Conservation (phyloP, 768 basidiomycete genomes). For the Psilocybe azurescens region DNA sequence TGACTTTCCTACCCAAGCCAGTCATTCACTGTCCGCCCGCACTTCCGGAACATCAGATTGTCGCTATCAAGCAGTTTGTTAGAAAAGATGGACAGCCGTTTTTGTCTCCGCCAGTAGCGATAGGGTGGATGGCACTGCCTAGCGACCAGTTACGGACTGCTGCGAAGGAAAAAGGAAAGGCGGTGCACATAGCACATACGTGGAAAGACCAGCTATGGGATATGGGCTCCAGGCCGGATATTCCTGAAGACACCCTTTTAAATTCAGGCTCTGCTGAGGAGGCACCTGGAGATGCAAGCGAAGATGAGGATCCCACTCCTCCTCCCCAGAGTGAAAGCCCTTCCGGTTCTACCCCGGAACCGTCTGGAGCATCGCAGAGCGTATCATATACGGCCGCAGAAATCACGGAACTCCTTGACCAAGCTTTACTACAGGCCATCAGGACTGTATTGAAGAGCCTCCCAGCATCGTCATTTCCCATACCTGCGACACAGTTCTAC, state of each 20-base stretch:
- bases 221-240: conserved; percentile 66
- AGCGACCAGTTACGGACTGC: conserved; percentile 48
- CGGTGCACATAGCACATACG: conserved; percentile 71
- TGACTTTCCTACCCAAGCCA: conserved; percentile 42
- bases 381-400: conserved; percentile 45
- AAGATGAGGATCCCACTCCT: conserved; percentile 15
- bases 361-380: conserved; percentile 1
- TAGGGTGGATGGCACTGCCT: conserved; percentile 72
- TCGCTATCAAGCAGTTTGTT: conserved; percentile 62
- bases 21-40: conserved; percentile 59
- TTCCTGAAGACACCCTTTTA: conserved; percentile 49
- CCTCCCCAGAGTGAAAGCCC: conserved; percentile 16
- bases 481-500: conserved; percentile 79
- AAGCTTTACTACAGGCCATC: conserved; percentile 72
- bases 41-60: conserved; percentile 55
- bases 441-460: conserved; percentile 49
- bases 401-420: conserved; percentile 60
- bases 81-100: conserved; percentile 35
- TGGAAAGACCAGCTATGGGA: conserved; percentile 83
- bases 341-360: conserved; percentile 11
- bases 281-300: conserved; percentile 20
- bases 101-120: conserved; percentile 68
- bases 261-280: conserved; percentile 14
- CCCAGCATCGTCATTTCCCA: conserved; percentile 67
- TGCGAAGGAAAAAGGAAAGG: conserved; percentile 71